Base-by-base conservation (phyloP, 2,329 filamentous ascomycete genomes). In the Scortechinia acanthostroma region DNA sequence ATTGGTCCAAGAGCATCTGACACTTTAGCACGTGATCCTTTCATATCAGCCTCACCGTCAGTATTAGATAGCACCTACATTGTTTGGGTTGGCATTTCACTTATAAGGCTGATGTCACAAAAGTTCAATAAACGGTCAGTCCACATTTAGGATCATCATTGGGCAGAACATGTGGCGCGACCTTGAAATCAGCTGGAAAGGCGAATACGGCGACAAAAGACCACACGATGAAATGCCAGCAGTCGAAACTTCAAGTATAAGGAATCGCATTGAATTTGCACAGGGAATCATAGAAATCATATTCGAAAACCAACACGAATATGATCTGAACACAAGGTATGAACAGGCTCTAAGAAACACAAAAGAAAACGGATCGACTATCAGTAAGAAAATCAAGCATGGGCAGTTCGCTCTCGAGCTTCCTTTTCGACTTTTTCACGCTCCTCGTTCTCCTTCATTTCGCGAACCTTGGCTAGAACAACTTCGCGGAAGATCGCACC, bases 401-500 rank as follows among this genome's bases (percentile, higher is more conserved):
- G 35, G 17, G 35, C 35, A 35, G 61, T 66, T 50, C 76, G 72
- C 59, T 73, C 71, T 56, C 71, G 65, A 17, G 71, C 69, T 52
- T 75, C 70, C 54, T 83, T 70, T 63, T 80, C 71, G 66, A 87
- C 61, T 61, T 84, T 82, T 53, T 86, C 73, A 22, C 77, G 78
- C 59, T 91, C 83, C 59, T 95, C 86, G 55, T 91, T 78, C 53
- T 89, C 85, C 73, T 94, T 94, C 77, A 88, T 86, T 65, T 95
- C 91, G 48, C 86, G 80, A 42, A 95, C 89, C 71, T 96, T 97
- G 52, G 91, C 91, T 47, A 95, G 71, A 14, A 96, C 91, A 13
- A 97, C 88, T 64, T 96, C 91, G 55, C 88, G 80, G 79, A 97
- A 96, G 56, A 97, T 94, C 50, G 88, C 77, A 47, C 77, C 70